These are phyloP conservation scores for Bryoglossum gracile DNA, from an alignment of 495 filamentous ascomycete genomes.

Conservation along the genomic window DNA sequence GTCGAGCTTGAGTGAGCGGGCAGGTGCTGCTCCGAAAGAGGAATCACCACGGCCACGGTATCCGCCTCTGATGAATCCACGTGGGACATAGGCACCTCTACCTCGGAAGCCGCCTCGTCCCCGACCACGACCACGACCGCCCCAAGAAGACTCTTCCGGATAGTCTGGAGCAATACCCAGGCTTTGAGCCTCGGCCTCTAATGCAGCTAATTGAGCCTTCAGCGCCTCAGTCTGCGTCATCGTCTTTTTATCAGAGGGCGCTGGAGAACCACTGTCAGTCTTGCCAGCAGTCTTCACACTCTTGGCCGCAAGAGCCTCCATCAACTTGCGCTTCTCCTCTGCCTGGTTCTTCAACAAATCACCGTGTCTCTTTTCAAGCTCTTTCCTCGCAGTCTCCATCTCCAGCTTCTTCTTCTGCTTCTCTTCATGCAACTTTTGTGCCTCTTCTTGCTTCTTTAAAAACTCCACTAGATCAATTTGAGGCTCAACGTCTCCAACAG, in stretches of 20 bases:
- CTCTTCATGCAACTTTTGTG: constrained; percentile 72
- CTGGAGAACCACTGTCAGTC: constrained; percentile 28
- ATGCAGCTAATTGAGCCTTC: constrained; percentile 67
- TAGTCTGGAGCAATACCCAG: constrained; percentile 60
- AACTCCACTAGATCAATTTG: constrained; percentile 76
- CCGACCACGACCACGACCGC: constrained; percentile 36
- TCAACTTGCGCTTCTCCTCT: constrained; percentile 66
- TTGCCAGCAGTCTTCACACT: constrained; percentile 25
- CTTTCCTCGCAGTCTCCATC: constrained; percentile 59
- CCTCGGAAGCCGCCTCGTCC: constrained; percentile 41
- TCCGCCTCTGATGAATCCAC: constrained; percentile 39
- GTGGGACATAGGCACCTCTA: constrained; percentile 37
- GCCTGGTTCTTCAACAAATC: constrained; percentile 67
- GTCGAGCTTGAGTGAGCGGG: constrained; percentile 68
- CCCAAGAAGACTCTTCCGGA: constrained; percentile 33
- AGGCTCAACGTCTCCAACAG: constrained; percentile 32
- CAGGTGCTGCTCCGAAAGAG: constrained; percentile 34
- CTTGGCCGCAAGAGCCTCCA: constrained; percentile 53
- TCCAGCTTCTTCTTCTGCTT: constrained; percentile 67
- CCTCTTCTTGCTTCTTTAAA: constrained; percentile 64
- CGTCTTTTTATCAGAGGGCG: constrained; percentile 33
- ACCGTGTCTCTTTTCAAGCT: constrained; percentile 68
- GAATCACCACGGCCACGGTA: constrained; percentile 52
- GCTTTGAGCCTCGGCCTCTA: constrained; percentile 79
- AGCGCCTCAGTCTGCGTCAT: constrained; percentile 58